phyloP scores from a whole-genome alignment of 2,329 filamentous ascomycete species.

The Alternaria arbusti region DNA sequence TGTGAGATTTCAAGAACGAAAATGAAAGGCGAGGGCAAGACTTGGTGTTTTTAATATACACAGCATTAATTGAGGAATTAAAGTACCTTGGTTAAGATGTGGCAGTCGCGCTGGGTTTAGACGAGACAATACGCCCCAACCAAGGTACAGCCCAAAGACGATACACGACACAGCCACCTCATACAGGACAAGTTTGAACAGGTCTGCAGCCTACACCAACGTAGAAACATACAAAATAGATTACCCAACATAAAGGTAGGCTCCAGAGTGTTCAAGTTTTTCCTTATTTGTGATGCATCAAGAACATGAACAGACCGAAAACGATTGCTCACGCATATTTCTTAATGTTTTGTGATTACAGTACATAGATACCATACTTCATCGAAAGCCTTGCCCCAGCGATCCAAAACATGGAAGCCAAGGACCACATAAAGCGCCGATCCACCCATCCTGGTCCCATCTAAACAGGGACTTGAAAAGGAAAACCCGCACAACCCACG shows the following conservation, averaged over 20 bases:
- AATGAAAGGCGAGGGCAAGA: neutral
- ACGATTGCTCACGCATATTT: neutral
- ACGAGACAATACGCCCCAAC: neutral
- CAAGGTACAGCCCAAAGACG: neutral
- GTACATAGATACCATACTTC: constrained; percentile 2
- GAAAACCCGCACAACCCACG: constrained; percentile 26
- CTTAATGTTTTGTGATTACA: constrained; percentile 2
- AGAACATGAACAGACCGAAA: neutral
- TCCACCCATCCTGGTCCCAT: constrained; percentile 1
- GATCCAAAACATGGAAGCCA: constrained; percentile 9
- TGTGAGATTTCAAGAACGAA: neutral
- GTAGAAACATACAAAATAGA: neutral
- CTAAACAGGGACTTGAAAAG: constrained; percentile 13
- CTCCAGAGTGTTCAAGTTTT: neutral
- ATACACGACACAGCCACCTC: neutral
- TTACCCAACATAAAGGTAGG: neutral
- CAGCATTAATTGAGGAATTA: neutral
- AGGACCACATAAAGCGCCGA: constrained; percentile 1
- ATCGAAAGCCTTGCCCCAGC: neutral
- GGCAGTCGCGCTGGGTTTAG: neutral
- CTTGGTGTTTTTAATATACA: neutral
- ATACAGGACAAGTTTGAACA: neutral
- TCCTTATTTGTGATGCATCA: neutral
- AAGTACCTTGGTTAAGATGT: neutral
- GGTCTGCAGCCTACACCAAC: neutral